These are phyloP conservation scores for Phyllosticta citriasiana DNA, from an alignment of 2,329 filamentous ascomycete species.

Conservation along the genomic window DNA sequence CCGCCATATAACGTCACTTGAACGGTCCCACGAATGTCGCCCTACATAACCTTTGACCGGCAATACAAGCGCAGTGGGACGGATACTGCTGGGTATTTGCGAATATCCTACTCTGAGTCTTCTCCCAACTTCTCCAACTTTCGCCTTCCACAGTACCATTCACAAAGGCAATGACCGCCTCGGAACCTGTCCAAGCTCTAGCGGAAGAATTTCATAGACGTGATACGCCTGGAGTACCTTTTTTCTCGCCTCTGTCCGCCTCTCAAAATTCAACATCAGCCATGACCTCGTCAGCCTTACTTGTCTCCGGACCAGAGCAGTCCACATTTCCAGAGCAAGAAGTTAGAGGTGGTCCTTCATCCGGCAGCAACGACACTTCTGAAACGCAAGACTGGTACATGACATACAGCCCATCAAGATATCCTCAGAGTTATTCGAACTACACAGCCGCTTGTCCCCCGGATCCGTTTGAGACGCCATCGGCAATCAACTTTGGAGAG, in stretches of 20 bases:
- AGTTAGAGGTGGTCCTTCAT: neutral
- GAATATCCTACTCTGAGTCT: neutral
- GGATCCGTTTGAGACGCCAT: slow-evolving; percentile 5
- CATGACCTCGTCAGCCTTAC: slow-evolving; percentile 6
- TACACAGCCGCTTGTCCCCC: slow-evolving; percentile 12
- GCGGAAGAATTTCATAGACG: slow-evolving; percentile 17
- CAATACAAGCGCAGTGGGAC: neutral
- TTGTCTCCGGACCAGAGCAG: neutral
- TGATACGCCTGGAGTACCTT: slow-evolving; percentile 14
- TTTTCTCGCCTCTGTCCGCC: slow-evolving; percentile 12
- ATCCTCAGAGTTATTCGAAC: slow-evolving; percentile 12
- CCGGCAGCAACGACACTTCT: neutral
- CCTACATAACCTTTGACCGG: neutral
- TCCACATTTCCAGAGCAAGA: slow-evolving; percentile 4
- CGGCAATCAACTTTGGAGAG: slow-evolving; percentile 13
- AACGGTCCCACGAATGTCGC: neutral
- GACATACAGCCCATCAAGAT: neutral
- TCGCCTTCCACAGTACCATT: neutral
- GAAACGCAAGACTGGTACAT: neutral
- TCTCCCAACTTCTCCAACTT: neutral
- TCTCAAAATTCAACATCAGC: slow-evolving; percentile 2
- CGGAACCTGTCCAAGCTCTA: slow-evolving; percentile 11
- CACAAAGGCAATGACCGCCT: neutral
- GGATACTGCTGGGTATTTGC: neutral
- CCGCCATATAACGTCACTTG: neutral